Base-by-base conservation (phyloP, 1,284 basidiomycete genomes). In the Ustilago cynodontis region DNA sequence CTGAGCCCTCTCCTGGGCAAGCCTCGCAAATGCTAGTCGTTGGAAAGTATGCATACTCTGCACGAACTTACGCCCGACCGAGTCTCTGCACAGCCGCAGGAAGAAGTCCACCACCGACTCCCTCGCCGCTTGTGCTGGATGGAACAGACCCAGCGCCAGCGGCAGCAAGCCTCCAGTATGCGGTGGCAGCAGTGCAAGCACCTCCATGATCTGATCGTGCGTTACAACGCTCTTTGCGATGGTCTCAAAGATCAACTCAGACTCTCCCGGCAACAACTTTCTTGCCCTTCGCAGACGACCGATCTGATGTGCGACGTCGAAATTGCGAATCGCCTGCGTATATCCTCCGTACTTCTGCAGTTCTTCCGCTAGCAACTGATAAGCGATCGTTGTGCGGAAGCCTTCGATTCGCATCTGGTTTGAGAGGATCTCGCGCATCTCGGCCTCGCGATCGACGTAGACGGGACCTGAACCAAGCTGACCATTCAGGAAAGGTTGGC, bases 31-130 rank as follows among this genome's bases (percentile, higher is more conserved):
- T 6, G 94, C 93, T 67, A 94, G 92, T 0, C 94, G 91, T 82
- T 97, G 94, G 85, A 95, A 98, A 81, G 94, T 92, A 86, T 97
- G 98, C 60, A 99, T 89, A 10, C 90, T 88, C 82, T 93, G 91
- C 28, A 98, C 87, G 82, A 93, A 95, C 67, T 93, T 89, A 28
- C 92, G 89, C 0, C 96, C 95, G 71, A 95, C 90, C 8, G 68
- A 39, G 39, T 82, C 59, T 26, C 54, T 31, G 22, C 53, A 45
- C 2, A 74, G 70, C 10, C 64, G 43, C 10, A 59, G 52, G 28
- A 71, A 71, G 33, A 79, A 63, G 26, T 95, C 93, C 22, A 98
- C 90, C 0, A 93, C 92, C 18, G 90, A 88, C 33, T 93, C 91
- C 35, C 94, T 90, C 28, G 96, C 90, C 11, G 87, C 84, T 71